Conservation (phyloP, 176 grass and related monocot genomes). For the Canna indica region DNA sequence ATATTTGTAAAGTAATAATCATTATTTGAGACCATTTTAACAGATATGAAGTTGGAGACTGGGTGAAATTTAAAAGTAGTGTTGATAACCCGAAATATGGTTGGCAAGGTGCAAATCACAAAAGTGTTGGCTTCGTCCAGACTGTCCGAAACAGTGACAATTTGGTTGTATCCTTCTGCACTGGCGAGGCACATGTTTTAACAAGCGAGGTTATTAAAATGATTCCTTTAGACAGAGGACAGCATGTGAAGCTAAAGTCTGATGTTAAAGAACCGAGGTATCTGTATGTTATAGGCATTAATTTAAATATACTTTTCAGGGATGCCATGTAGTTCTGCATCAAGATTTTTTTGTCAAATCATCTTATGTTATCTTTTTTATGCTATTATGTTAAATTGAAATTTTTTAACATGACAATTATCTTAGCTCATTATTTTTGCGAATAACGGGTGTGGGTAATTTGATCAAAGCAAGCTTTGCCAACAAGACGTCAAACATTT, state of each 20-base stretch:
- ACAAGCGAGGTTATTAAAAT: slow-evolving; percentile 87
- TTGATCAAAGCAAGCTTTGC: neutral
- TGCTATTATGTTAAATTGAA: neutral
- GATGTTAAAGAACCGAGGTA: slow-evolving; percentile 84
- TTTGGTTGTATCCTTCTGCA: slow-evolving; percentile 91
- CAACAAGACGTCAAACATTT: neutral
- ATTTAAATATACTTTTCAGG: neutral
- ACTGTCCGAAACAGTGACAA: slow-evolving; percentile 52
- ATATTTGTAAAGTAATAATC: neutral
- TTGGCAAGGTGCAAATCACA: slow-evolving; percentile 86
- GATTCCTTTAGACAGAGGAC: slow-evolving; percentile 93
- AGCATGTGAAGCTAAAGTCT: slow-evolving; percentile 91
- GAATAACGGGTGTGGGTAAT: neutral
- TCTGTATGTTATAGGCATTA: neutral
- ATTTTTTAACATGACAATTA: too few relatives aligned
- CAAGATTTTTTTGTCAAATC: neutral
- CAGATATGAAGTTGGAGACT: slow-evolving; percentile 81
- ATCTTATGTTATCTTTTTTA: neutral
- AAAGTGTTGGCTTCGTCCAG: slow-evolving; percentile 94
- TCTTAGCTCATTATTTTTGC: neutral
- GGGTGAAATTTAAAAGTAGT: slow-evolving; percentile 94
- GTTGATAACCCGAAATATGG: slow-evolving; percentile 60
- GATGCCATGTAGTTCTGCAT: neutral
- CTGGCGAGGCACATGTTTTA: slow-evolving; percentile 85
- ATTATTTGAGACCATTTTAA: slow-evolving; percentile 18